These are phyloP conservation scores for Ceratobasidium sp. DNA, from an alignment of 1,284 basidiomycete species.

Conservation along the genomic window DNA sequence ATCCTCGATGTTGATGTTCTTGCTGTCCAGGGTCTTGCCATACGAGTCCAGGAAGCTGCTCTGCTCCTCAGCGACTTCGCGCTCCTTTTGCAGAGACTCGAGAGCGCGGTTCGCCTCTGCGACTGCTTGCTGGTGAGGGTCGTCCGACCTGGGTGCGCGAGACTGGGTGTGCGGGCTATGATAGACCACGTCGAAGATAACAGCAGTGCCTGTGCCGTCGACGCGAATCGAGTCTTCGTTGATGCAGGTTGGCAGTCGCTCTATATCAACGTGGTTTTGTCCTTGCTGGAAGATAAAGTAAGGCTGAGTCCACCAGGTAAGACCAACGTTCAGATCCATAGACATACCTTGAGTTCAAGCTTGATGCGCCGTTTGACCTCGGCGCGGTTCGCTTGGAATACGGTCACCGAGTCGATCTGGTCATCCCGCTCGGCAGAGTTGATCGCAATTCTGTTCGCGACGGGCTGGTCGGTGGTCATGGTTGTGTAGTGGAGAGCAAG, in stretches of 20 bases:
- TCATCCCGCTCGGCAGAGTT: constrained; percentile 32
- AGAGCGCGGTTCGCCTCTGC: constrained; percentile 43
- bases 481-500: not conserved
- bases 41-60: constrained; percentile 47
- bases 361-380: constrained; percentile 33
- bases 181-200: constrained; percentile 53
- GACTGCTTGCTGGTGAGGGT: constrained; percentile 34
- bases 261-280: constrained; percentile 52
- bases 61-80: constrained; percentile 42
- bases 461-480: constrained; percentile 3
- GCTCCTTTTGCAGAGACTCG: constrained; percentile 42
- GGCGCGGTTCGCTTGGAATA: constrained; percentile 17
- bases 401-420: constrained; percentile 13
- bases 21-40: constrained; percentile 47
- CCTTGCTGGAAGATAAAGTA: constrained; percentile 47
- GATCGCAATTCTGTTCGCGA: constrained; percentile 19
- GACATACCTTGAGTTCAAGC: constrained; percentile 32
- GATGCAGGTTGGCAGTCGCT: not conserved
- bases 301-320: not conserved
- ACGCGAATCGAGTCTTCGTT: too few species aligned
- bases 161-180: constrained; percentile 27
- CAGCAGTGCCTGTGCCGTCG: constrained; percentile 47
- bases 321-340: not conserved
- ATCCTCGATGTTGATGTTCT: constrained; percentile 44
- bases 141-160: not conserved